Percentiles rank a stretch among this genome's conserved stretches.
phyloP scores from a whole-genome alignment of 768 basidiomycete genomes.

The Kwoniella pini region DNA sequence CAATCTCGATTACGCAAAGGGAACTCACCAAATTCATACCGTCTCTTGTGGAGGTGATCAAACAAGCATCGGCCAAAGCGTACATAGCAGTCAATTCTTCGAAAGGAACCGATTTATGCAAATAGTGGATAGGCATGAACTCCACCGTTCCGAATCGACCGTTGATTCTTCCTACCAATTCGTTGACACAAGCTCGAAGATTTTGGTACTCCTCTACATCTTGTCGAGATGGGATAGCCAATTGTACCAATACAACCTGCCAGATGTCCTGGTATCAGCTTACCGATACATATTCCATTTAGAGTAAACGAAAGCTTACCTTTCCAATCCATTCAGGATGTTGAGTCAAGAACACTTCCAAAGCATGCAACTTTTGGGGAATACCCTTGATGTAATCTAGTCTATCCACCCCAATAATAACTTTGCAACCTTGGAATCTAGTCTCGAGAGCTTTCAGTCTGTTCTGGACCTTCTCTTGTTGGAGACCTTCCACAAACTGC shows the following conservation, averaged over 20 bases:
- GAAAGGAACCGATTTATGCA: slow-evolving; percentile 91
- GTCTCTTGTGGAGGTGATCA: slow-evolving; percentile 92
- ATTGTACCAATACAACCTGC: slow-evolving; percentile 90
- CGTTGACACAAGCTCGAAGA: slow-evolving; percentile 90
- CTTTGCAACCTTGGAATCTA: slow-evolving; percentile 89
- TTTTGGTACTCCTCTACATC: slow-evolving; percentile 99
- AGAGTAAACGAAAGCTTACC: slow-evolving; percentile 55
- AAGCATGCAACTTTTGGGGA: slow-evolving; percentile 93
- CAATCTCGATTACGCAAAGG: too few species aligned
- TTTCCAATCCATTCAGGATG: slow-evolving; percentile 99
- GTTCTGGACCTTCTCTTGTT: slow-evolving; percentile 74
- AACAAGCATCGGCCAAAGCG: slow-evolving; percentile 91
- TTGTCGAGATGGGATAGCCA: slow-evolving; percentile 95
- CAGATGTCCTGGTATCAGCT: not conserved
- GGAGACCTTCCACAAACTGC: slow-evolving; percentile 86
- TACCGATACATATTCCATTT: not conserved
- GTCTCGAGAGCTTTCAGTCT: slow-evolving; percentile 80
- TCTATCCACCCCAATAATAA: slow-evolving; percentile 97
- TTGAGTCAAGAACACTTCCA: slow-evolving; percentile 93
- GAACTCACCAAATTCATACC: slow-evolving; percentile 93
- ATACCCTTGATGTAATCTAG: slow-evolving; percentile 99
- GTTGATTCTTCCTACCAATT: slow-evolving; percentile 97
- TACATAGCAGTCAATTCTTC: slow-evolving; percentile 98
- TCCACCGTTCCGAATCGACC: slow-evolving; percentile 98
- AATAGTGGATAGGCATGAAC: slow-evolving; percentile 99